Evolutionary conservation across 2,329 filamentous ascomycete genomes (phyloP).

Genomic region (Penicillium olsonii): DNA sequence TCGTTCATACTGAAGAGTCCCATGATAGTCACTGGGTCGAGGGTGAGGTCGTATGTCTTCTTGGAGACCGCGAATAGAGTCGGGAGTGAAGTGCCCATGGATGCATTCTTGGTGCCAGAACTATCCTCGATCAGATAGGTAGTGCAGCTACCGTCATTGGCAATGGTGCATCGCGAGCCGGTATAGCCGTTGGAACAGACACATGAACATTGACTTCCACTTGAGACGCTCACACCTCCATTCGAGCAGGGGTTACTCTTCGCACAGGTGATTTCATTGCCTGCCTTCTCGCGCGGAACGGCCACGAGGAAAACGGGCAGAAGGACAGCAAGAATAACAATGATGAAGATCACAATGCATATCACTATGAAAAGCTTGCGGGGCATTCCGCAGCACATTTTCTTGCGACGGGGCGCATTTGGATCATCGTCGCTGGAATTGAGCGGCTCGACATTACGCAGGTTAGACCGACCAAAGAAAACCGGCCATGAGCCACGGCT

Average conservation of each 20-base stretch:
- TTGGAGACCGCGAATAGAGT: slow-evolving; percentile 67
- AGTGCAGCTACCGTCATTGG: slow-evolving; percentile 56
- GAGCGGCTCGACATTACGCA: slow-evolving; percentile 33
- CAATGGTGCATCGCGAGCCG: slow-evolving; percentile 57
- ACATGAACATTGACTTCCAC: slow-evolving; percentile 72
- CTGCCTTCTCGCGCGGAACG: slow-evolving; percentile 53
- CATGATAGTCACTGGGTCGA: slow-evolving; percentile 70
- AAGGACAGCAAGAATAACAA: slow-evolving; percentile 79
- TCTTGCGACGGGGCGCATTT: slow-evolving; percentile 49
- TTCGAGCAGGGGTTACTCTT: slow-evolving; percentile 69
- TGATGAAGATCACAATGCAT: slow-evolving; percentile 65
- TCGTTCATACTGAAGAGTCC: slow-evolving; percentile 73
- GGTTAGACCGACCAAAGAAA: slow-evolving; percentile 38
- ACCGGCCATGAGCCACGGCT: slow-evolving; percentile 40
- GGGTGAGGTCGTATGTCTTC: slow-evolving; percentile 71
- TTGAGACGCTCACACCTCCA: slow-evolving; percentile 74
- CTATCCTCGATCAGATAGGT: slow-evolving; percentile 49
- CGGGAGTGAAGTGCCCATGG: slow-evolving; percentile 76
- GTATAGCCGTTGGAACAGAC: slow-evolving; percentile 89
- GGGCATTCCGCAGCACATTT: slow-evolving; percentile 75
- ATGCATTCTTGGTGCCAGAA: slow-evolving; percentile 61
- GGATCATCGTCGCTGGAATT: slow-evolving; percentile 22
- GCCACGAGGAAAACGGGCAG: slow-evolving; percentile 70
- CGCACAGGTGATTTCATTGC: slow-evolving; percentile 54
- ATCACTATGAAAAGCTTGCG: slow-evolving; percentile 73